phyloP scores from a whole-genome alignment of 768 basidiomycete species.

The Cyclocybe aegerita region DNA sequence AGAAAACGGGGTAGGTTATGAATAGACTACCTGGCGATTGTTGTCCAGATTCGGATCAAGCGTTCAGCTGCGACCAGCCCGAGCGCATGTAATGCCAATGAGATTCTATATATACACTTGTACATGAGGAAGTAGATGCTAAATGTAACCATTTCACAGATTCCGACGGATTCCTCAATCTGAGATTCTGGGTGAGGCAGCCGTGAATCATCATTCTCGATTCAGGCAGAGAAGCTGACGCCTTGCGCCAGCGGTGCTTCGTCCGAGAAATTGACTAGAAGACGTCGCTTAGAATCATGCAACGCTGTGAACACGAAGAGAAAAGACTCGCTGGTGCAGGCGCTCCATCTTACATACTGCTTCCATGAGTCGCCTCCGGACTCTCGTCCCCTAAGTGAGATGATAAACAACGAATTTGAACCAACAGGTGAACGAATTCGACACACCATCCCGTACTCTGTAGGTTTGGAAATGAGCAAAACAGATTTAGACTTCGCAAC shows the following conservation, averaged over 20 bases:
- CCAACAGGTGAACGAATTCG: conserved; percentile 4
- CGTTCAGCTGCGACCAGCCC: neutral
- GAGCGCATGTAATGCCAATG: neutral
- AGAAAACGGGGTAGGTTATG: too few relatives aligned
- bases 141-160: neutral
- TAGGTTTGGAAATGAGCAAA: conserved; percentile 4
- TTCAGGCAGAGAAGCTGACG: conserved; percentile 70
- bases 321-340: conserved; percentile 63
- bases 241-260: conserved; percentile 91
- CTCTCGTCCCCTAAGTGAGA: conserved; percentile 78
- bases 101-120: neutral
- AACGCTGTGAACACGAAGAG: conserved; percentile 6
- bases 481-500: conserved; percentile 3
- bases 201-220: neutral
- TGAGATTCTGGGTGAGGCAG: neutral
- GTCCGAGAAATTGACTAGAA: conserved; percentile 82
- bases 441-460: conserved; percentile 84
- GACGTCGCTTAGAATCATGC: conserved; percentile 8
- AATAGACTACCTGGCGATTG: too few relatives aligned
- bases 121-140: neutral
- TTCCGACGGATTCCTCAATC: too few relatives aligned
- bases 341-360: conserved; percentile 90
- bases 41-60: neutral
- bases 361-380: conserved; percentile 99
- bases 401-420: conserved; percentile 17